A percentile compares a stretch with the other conserved stretches of the same genome.
Evolutionary conservation across 257 asterid species (phyloP).

Genomic region (Lavandula angustifolia): DNA sequence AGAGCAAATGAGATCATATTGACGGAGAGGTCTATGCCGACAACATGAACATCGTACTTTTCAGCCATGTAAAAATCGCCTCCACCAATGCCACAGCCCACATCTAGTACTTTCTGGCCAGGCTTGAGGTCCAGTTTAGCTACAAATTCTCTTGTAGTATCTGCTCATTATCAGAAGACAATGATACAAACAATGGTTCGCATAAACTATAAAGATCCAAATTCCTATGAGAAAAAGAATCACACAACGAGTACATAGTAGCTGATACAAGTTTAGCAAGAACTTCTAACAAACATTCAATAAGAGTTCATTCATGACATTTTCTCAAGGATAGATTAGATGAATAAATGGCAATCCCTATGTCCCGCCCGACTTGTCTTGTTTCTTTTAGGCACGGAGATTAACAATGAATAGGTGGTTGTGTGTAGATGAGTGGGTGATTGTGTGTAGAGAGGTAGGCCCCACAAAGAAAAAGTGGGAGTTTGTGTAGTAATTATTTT

Average conservation of each 20-base stretch:
- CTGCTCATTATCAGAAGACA: conserved; percentile 49
- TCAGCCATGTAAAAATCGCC: conserved; percentile 98
- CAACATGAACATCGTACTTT: conserved; percentile 79
- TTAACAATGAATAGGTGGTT: no score
- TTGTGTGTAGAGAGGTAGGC: no score
- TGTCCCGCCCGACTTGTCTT: no score
- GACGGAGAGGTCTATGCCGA: conserved; percentile 88
- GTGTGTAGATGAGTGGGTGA: no score
- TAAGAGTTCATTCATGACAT: background rate
- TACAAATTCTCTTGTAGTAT: conserved; percentile 89
- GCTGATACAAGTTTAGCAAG: background rate
- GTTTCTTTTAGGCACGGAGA: no score
- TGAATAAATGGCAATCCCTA: background rate
- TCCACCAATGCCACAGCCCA: conserved; percentile 99
- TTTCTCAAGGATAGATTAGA: background rate
- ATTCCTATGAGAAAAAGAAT: no score
- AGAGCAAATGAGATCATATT: conserved; percentile 97
- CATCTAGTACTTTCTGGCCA: conserved; percentile 91
- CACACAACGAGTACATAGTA: background rate
- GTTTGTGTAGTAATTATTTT: no score
- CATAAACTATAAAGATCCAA: background rate
- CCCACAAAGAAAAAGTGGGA: no score
- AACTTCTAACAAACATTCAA: background rate
- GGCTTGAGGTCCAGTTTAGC: conserved; percentile 74
- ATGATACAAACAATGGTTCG: background rate